Evolutionary conservation across 371 early-diverging fungal species (phyloP).

Genomic region (Rhizopus sp.): DNA sequence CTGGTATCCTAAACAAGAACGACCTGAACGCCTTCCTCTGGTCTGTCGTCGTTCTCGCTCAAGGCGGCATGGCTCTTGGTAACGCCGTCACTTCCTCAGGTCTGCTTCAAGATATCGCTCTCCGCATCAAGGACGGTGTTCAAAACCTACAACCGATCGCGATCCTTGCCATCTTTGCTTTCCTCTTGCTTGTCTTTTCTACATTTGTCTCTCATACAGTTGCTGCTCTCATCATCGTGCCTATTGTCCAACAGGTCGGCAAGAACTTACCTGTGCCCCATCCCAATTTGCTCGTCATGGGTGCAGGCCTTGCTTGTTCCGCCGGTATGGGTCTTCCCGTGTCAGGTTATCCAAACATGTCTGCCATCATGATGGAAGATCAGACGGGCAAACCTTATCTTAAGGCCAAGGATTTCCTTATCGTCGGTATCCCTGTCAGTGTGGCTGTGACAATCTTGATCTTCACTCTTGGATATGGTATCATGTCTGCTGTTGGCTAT

Average conservation of each 20-base stretch:
- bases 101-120: slow-evolving; percentile 77
- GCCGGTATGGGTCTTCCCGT: slow-evolving; percentile 78
- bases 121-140: slow-evolving; percentile 65
- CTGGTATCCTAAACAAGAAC: slow-evolving; percentile 90
- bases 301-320: slow-evolving; percentile 50
- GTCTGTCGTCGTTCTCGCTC: slow-evolving; percentile 94
- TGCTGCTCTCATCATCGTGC: slow-evolving; percentile 82
- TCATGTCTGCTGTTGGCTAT: slow-evolving; percentile 65
- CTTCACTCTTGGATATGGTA: slow-evolving; percentile 76
- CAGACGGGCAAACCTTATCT: slow-evolving; percentile 88
- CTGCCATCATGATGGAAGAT: slow-evolving; percentile 92
- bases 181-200: slow-evolving; percentile 77
- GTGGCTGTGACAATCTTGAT: slow-evolving; percentile 70
- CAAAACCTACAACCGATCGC: slow-evolving; percentile 62
- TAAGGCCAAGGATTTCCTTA: slow-evolving; percentile 80
- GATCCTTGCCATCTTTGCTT: slow-evolving; percentile 67
- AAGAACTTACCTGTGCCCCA: slow-evolving; percentile 74
- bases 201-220: slow-evolving; percentile 97
- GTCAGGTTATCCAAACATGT: slow-evolving; percentile 96
- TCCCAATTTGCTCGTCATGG: slow-evolving; percentile 90
- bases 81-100: slow-evolving; percentile 90
- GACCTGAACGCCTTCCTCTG: slow-evolving; percentile 93
- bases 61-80: slow-evolving; percentile 93
- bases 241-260: slow-evolving; percentile 81
- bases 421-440: slow-evolving; percentile 80